A percentile compares a stretch with the other conserved stretches of the same genome.
phyloP scores from a whole-genome alignment of 495 filamentous ascomycete species.

The Zalerion maritima region DNA sequence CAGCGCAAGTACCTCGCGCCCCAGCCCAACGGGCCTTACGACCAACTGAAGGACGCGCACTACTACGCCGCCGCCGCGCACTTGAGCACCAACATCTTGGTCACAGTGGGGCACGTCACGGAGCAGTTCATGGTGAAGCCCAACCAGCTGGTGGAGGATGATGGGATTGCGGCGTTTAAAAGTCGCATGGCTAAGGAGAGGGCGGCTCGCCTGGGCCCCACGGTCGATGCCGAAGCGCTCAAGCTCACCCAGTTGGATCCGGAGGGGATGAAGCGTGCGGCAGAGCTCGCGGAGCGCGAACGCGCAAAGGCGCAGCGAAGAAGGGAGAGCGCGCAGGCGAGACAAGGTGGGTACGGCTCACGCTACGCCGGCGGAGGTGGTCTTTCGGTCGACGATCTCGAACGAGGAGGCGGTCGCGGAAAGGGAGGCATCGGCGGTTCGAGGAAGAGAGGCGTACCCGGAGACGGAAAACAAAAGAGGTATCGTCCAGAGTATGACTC shows the following conservation, averaged over 20 bases:
- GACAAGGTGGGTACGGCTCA: conserved; percentile 36
- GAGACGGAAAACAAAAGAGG: conserved; percentile 26
- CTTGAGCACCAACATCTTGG: conserved; percentile 50
- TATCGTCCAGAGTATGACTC: conserved; percentile 39
- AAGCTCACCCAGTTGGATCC: conserved; percentile 60
- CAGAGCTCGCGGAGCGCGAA: conserved; percentile 60
- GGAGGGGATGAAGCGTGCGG: conserved; percentile 60
- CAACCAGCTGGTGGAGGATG: conserved; percentile 54
- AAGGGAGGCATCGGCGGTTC: conserved; percentile 17
- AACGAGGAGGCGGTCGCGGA: conserved; percentile 43
- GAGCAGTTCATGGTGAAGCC: conserved; percentile 60
- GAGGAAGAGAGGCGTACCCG: conserved; percentile 29
- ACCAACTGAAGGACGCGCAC: conserved; percentile 58
- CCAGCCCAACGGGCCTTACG: conserved; percentile 40
- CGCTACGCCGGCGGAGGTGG: conserved; percentile 38
- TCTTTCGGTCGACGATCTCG: conserved; percentile 59
- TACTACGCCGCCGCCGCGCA: conserved; percentile 70
- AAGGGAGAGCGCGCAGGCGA: conserved; percentile 51
- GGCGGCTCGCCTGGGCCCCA: conserved; percentile 63
- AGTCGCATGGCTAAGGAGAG: too few relatives aligned
- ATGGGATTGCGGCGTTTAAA: too few relatives aligned
- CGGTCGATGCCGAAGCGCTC: conserved; percentile 38
- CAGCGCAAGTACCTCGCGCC: conserved; percentile 62
- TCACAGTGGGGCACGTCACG: conserved; percentile 67
- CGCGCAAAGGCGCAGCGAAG: conserved; percentile 50